phyloP scores from a whole-genome alignment of 2,329 filamentous ascomycete genomes.

The Fusarium palustre region DNA sequence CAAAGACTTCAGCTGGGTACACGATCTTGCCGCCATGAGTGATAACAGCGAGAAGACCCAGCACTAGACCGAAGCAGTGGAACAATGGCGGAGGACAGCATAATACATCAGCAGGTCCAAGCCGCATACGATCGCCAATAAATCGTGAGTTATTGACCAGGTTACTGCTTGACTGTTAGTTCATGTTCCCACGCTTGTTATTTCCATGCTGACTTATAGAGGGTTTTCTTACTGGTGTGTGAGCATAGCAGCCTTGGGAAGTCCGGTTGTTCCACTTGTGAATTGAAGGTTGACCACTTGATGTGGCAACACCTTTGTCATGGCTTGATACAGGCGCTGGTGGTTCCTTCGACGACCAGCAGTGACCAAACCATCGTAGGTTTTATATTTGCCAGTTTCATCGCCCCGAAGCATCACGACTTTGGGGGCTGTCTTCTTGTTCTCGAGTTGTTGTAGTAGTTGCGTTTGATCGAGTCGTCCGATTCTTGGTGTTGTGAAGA shows the following conservation, averaged over 20 bases:
- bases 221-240: constrained; percentile 69
- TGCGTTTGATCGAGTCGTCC: constrained; percentile 72
- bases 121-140: constrained; percentile 79
- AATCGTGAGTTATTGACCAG: constrained; percentile 75
- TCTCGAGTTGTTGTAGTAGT: constrained; percentile 66
- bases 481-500: constrained; percentile 79
- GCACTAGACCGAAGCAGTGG: constrained; percentile 86
- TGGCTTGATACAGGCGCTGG: constrained; percentile 63
- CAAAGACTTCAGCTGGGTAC: constrained; percentile 80
- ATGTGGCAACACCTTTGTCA: constrained; percentile 68
- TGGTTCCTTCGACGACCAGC: constrained; percentile 62
- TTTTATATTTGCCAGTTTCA: constrained; percentile 63
- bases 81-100: constrained; percentile 88
- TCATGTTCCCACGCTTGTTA: not conserved
- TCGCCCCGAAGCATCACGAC: constrained; percentile 72
- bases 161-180: constrained; percentile 56
- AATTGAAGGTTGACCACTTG: constrained; percentile 81
- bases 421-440: constrained; percentile 58
- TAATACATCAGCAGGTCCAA: constrained; percentile 74
- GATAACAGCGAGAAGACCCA: constrained; percentile 77
- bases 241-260: constrained; percentile 80
- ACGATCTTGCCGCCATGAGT: constrained; percentile 82
- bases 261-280: constrained; percentile 79
- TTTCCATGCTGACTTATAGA: not conserved
- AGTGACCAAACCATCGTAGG: constrained; percentile 69